These are phyloP conservation scores for Boletellus ananas DNA, from an alignment of 768 basidiomycete genomes.

Conservation along the genomic window DNA sequence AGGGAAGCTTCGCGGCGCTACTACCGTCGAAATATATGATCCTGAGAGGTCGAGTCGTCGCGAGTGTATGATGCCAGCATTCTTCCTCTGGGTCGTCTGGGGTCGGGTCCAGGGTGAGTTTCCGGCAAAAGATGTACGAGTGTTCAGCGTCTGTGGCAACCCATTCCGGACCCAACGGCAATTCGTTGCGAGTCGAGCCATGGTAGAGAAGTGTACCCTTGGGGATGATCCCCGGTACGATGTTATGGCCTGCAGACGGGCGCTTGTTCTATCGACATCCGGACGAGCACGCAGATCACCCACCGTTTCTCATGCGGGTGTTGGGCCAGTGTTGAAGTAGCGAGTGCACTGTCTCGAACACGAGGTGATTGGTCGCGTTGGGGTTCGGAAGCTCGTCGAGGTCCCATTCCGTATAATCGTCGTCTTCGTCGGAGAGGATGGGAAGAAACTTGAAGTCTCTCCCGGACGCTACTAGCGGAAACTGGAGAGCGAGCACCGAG, in stretches of 20 bases:
- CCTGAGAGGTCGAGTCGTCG: slow-evolving; percentile 23
- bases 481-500: not conserved
- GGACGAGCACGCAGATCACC: not conserved
- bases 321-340: slow-evolving; percentile 24
- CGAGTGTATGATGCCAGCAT: slow-evolving; percentile 15
- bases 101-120: too few species aligned
- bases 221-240: slow-evolving; percentile 31
- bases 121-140: slow-evolving; percentile 32
- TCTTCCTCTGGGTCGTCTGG: slow-evolving; percentile 20
- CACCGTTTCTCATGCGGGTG: not conserved
- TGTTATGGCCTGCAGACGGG: slow-evolving; percentile 21
- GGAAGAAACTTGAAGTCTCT: too few species aligned
- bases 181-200: slow-evolving; percentile 9
- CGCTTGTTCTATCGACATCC: not conserved
- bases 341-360: slow-evolving; percentile 24
- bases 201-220: slow-evolving; percentile 34
- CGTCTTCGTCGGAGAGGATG: not conserved
- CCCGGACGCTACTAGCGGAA: not conserved
- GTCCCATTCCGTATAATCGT: slow-evolving; percentile 14
- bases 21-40: slow-evolving; percentile 35
- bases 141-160: slow-evolving; percentile 31
- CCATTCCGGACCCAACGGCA: slow-evolving; percentile 30
- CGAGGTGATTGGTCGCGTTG: slow-evolving; percentile 31
- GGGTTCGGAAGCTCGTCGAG: slow-evolving; percentile 18
- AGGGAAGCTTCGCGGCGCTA: slow-evolving; percentile 28